Base-by-base conservation (phyloP, 208 protist species). In the Strigomonas culicis region DNA sequence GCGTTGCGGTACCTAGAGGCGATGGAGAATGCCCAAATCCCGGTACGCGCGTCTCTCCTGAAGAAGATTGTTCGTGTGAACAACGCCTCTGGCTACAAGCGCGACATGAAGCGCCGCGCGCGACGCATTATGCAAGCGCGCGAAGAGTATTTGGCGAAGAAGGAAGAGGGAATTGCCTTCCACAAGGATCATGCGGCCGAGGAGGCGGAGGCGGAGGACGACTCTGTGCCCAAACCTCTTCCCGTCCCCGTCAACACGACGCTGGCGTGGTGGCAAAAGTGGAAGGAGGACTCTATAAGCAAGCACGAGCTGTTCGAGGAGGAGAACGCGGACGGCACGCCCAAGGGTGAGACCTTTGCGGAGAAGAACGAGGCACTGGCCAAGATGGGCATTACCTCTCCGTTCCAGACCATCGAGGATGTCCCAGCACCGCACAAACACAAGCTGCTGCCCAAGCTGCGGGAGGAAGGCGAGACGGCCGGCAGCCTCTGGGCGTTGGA, bases 81-180 rank as follows among this genome's bases (percentile, higher is more conserved):
- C 64, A 88, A 94, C 72, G 87, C 80, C 0, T 81, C 86, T 0
- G 86, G 84, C n/a, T 96, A 96, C 74, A 92, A 86, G 70, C 77
- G 90, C 36, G 90, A 96, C 61, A 96, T 96, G 90, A 96, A 96
- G 74, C 80, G 90, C 8, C 80, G 90, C n/a, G 90, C 87, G 0
- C 83, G 90, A 25, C 87, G 90, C n/a, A 96, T 96, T 62, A 93
- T 94, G 86, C 86, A 96, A 52, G 90, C 90, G 0, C 69, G 88
- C 24, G 90, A 96, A 67, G 87, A 93, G 68, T 93, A 93, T 61
- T 41, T 92, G 25, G 80, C 85, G 19, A 52, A 75, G 47, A 93
- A 91, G 68, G 68, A 86, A 58, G 83, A 87, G 31, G 73, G 75
- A 2, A n/a, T 77, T 2, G 77, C 34, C 4, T 80, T 82, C 60